phyloP scores from a whole-genome alignment of 805 yeast genomes.

The Zygoascus biomembranicola region DNA sequence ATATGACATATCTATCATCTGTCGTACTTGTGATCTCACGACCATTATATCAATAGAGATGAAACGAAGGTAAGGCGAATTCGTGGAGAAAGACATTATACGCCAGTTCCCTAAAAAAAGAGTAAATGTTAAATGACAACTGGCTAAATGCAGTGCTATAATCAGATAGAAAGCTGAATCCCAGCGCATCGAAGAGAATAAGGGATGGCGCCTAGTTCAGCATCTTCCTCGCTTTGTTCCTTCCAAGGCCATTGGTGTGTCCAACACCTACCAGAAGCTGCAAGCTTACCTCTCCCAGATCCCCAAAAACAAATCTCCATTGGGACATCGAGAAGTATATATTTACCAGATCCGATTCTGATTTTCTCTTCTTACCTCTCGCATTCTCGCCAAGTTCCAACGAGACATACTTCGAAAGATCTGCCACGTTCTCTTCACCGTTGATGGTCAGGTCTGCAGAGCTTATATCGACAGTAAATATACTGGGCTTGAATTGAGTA shows the following conservation, averaged over 20 bases:
- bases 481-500: not conserved
- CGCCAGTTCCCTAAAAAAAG: no score
- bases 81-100: no score
- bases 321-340: conserved; percentile 9
- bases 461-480: not conserved
- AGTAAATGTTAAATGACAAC: no score
- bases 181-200: no score
- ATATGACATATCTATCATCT: no score
- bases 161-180: no score
- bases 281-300: not conserved
- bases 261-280: conserved; percentile 6
- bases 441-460: not conserved
- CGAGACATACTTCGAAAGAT: not conserved
- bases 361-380: not conserved
- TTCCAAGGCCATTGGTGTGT: not conserved
- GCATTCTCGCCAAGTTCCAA: not conserved
- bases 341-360: not conserved
- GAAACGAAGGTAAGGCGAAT: no score
- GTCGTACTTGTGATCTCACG: no score
- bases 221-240: not conserved
- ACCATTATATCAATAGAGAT: no score
- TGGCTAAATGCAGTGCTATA: no score
- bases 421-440: not conserved
- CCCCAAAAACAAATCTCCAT: conserved; percentile 8
- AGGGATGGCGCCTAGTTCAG: not conserved